A percentile compares a stretch with the other conserved stretches of the same genome.
These are phyloP conservation scores for Bauhinia variegata DNA, from an alignment of 306 rosid species.

Conservation along the genomic window DNA sequence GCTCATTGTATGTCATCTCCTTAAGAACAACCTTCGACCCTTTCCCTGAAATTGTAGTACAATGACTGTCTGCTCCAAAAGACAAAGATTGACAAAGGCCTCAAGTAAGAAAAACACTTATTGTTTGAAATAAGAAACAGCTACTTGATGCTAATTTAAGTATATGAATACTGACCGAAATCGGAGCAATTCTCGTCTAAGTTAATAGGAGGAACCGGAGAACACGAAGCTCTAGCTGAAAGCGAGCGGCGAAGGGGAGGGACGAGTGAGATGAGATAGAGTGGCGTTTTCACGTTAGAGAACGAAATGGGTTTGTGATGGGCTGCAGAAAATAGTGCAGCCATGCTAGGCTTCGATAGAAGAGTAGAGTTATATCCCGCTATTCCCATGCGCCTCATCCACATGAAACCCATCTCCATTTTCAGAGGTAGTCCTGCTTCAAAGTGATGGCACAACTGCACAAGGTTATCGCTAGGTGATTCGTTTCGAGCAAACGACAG, in stretches of 20 bases:
- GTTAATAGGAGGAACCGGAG: conserved; percentile 35
- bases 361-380: conserved; percentile 33
- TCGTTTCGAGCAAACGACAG: no score
- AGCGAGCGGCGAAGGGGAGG: conserved; percentile 46
- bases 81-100: not conserved
- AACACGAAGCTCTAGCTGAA: conserved; percentile 41
- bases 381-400: conserved; percentile 60
- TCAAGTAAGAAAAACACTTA: not conserved
- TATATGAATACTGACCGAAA: conserved; percentile 40
- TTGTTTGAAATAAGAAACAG: not conserved
- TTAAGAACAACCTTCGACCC: conserved; percentile 67
- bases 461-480: no score
- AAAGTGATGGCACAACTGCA: no score
- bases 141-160: not conserved
- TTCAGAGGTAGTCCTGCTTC: no score
- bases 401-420: not conserved
- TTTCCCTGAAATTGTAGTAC: conserved; percentile 26
- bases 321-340: conserved; percentile 25
- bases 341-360: conserved; percentile 34
- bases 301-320: conserved; percentile 32
- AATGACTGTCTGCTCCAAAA: conserved; percentile 35
- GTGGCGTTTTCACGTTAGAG: conserved; percentile 35
- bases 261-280: conserved; percentile 32
- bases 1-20: conserved; percentile 77
- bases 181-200: conserved; percentile 33